phyloP scores from a whole-genome alignment of 2,329 filamentous ascomycete species.

The Xylariaceae sp. region DNA sequence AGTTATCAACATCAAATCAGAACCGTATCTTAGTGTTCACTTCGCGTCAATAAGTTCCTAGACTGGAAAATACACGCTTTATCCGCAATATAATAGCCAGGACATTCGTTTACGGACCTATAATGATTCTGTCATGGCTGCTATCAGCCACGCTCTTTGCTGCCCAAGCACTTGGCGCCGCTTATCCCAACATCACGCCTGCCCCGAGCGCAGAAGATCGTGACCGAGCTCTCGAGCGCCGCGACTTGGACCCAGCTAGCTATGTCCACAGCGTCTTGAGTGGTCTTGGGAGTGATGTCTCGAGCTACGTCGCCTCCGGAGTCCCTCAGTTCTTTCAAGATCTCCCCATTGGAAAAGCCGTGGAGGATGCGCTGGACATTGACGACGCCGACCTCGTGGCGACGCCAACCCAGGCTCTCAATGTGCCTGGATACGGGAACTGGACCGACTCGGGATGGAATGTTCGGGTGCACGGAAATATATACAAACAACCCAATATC shows the following conservation, averaged over 20 bases:
- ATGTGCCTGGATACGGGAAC: constrained; percentile 66
- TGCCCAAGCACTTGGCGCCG: constrained; percentile 20
- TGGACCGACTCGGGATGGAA: constrained; percentile 76
- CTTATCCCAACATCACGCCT: constrained; percentile 44
- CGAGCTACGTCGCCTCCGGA: constrained; percentile 56
- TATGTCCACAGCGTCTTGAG: constrained; percentile 47
- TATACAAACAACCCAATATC: constrained; percentile 73
- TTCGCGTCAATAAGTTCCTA: not conserved
- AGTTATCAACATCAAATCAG: not conserved
- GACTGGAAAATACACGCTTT: no score
- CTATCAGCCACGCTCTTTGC: constrained; percentile 19
- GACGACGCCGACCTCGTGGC: constrained; percentile 53
- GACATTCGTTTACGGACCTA: not conserved
- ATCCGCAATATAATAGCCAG: no score
- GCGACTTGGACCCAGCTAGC: constrained; percentile 41
- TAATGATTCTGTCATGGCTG: constrained; percentile 15
- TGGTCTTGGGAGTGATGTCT: constrained; percentile 49
- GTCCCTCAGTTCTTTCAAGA: constrained; percentile 63
- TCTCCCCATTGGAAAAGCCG: constrained; percentile 56
- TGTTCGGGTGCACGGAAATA: constrained; percentile 69
- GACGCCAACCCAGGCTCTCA: constrained; percentile 63
- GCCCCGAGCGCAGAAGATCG: constrained; percentile 37
- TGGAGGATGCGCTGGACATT: constrained; percentile 57
- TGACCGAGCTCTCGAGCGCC: constrained; percentile 32
- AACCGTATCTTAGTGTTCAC: no score